These are phyloP conservation scores for Acanthamoeba triangularis DNA, from an alignment of 208 protist genomes.

Conservation along the genomic window DNA sequence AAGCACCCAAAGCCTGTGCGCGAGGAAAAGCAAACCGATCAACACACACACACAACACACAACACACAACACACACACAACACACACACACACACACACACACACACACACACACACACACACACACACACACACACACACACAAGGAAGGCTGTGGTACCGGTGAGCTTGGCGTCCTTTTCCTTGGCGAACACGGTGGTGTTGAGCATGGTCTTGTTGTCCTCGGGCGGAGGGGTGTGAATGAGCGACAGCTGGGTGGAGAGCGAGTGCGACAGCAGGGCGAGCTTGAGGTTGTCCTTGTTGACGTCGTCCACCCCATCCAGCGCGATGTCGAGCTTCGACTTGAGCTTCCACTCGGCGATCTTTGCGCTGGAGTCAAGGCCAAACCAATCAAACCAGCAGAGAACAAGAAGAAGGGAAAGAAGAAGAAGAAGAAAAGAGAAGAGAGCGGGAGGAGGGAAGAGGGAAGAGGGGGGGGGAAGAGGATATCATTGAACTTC, in stretches of 20 bases:
- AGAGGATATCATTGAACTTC: conserved; percentile 52
- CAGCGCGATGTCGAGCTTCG: conserved; percentile 35
- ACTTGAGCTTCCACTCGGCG: conserved; percentile 66
- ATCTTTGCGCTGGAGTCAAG: not conserved
- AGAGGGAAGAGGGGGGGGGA: no score
- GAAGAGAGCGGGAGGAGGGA: not conserved
- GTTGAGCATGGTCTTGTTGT: conserved; percentile 34
- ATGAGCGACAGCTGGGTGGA: conserved; percentile 5
- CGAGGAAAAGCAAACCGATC: not conserved
- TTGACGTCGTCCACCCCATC: conserved; percentile 10
- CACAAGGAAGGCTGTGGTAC: not conserved
- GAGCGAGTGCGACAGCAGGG: conserved; percentile 8
- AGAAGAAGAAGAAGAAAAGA: not conserved
- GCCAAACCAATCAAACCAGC: not conserved
- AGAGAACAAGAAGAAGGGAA: no score
- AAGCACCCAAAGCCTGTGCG: not conserved
- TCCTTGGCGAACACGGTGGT: not conserved
- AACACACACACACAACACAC: not conserved
- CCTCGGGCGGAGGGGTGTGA: conserved; percentile 9
- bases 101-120: no score
- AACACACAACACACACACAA: not conserved
- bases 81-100: no score
- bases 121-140: no score
- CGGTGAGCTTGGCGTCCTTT: not conserved
- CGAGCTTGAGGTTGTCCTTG: conserved; percentile 27